Evolutionary conservation across 306 rosid genomes (phyloP), one percentile per base, ranked within the genome.

Genomic region (Dalbergia cochinchinensis): DNA sequence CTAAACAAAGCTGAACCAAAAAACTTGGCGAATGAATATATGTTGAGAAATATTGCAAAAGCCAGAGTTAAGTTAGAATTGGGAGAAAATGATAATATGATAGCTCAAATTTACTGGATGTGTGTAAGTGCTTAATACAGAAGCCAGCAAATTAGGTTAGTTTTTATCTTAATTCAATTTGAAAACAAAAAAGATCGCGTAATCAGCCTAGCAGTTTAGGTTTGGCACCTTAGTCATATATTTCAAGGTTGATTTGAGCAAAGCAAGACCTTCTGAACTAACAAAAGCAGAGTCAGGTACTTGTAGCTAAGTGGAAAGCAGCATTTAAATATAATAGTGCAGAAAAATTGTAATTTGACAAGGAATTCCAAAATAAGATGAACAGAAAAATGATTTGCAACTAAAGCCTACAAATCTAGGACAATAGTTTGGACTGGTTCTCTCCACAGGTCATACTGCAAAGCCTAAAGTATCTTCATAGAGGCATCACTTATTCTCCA

Each of bases 401-500:
- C 83, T 73, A 73, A 82, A 81, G 67, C 84, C 85, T 77, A 79
- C 79, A 86, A 82, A 83, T 76, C 68, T 80, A 81, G 73, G 75
- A 73, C 68, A 70, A 74, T 69, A 78, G 74, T 82, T 69, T 69
- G 72, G 86, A 83, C 73, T 70, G 81, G 76, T 76, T 76, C 80
- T 80, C 85, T 74, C 66, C 77, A 80, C 57, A 77, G 74, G 80
- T 75, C 66, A 84, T 80, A 41, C 73, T 66, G 86, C 87, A 83
- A 85, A 78, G 83, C 81, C 79, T 62, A 71, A 70, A 76, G 79
- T 84, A 84, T 84, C 87, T 13, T 74, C 70, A 50, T 65, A 31
- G 80, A 81, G 63, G 82, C 66, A 71, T 78, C 85, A 80, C 91
- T 90, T 89, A 89, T 92, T 92, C 89, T 80, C 83, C 85, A 84